Evolutionary conservation across 225 moss, liverwort and hornwort species (phyloP), one percentile per base, ranked within the genome.

Genomic region (Ulota crispa): DNA sequence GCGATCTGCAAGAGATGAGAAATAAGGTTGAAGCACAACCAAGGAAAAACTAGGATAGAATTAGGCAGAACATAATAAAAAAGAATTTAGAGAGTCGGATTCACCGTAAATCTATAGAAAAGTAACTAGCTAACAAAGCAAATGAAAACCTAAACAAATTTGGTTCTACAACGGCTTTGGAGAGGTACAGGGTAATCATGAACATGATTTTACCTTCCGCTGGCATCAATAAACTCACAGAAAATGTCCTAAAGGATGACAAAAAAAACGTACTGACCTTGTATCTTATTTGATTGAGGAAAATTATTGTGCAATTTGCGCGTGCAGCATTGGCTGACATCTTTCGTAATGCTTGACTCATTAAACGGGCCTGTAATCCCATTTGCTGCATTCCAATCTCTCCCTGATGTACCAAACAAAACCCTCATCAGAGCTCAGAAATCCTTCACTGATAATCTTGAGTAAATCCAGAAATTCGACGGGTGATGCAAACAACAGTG

Each of bases 301-400:
- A 97, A 41, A 97, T 89, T 24, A 97, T 87, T 8, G 97, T 95
- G 88, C 97, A 94, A 57, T 84, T 87, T 67, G 95, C 97, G 81
- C 93, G 89, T 23, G 97, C 95, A 32, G 95, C 95, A 88, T 95
- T 94, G 34, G 95, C 95, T 64, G 97, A 94, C 95, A 97, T 97
- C 87, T 97, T 97, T 41, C 95, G 94, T 30, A 95, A 87, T 39
- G 97, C 97, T 89, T 97, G 97, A 82, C 97, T 95, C 95, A 95
- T 97, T 31, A 95, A 92, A 55, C 97, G 97, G 73, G 97, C 97
- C 81, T 97, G 97, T 43, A 95, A 68, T 65, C 97, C 97, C 87
- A 97, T 97, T 85, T 95, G 94, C 86, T 97, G 94, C 93, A 93
- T 97, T 85, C 97, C 97, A 72, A 95, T 97, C 84, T 97, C 97